Base-by-base conservation (phyloP, 148 eudicot species). In the Amaranthus hypochondriacus region DNA sequence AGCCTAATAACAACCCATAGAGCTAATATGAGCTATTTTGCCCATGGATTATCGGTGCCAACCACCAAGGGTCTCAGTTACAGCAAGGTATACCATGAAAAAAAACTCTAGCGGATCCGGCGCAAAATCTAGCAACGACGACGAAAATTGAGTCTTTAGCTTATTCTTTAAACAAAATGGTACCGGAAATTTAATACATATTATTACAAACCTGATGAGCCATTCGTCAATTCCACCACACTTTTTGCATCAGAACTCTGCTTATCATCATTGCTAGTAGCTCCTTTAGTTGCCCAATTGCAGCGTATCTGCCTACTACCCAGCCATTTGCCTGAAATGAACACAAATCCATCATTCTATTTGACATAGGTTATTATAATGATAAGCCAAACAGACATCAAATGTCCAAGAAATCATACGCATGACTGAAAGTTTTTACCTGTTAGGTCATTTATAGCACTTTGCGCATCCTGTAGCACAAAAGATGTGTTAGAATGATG, bases 211-310 rank as follows among this genome's bases (percentile, higher is more conserved):
- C 99, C 99, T 84, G 97, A 90, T 70, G 96, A 78, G 48, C 94
- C 99, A 82, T 79, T 92, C 69, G 97, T 90, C 74, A 95, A 80
- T 76, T 95, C 99, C 73, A 90, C 96, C 71, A 95, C 92, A 84
- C 96, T 92, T 82, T 89, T 92, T 7, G 84, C 76, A 71, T 95
- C 99, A 47, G 85, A 80, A 73, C 83, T 84, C 80, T 87, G 94
- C 80, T 85, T 86, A 75, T 95, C 99, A 79, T 95, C 97, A 83
- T 76, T 83, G 48, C 82, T 15, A 68, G 82, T 85, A 81, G 97
- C 98, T 72, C 99, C 99, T 83, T 95, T 95, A 50, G 97, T 89
- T 55, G 99, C 99, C 99, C 99, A 95, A 78, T 95, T 95, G 78
- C 97, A 95, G 48, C 99, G 96, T 77, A 95, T 95, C 85, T 92